Percentiles rank a stretch among this genome's conserved stretches.
These are phyloP conservation scores for Nissolia schottii DNA, from an alignment of 306 rosid species.

Conservation along the genomic window DNA sequence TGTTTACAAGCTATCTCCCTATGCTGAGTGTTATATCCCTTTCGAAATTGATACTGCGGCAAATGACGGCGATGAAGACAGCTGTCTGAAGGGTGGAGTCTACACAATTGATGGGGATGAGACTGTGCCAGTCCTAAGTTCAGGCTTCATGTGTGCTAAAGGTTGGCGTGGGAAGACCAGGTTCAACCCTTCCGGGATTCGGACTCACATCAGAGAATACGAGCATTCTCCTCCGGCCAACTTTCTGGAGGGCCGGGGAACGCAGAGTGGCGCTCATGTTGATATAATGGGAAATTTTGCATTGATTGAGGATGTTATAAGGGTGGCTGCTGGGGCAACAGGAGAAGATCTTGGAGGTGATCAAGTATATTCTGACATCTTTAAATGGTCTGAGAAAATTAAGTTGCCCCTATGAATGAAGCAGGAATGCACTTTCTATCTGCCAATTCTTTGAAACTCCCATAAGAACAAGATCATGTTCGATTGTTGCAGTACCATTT, in stretches of 20 bases:
- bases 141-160: conserved; percentile 88
- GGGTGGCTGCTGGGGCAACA: conserved; percentile 72
- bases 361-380: conserved; percentile 61
- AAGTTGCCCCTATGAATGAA: conserved; percentile 40
- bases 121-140: conserved; percentile 79
- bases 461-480: neutral
- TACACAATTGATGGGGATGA: conserved; percentile 76
- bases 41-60: conserved; percentile 67
- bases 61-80: conserved; percentile 43
- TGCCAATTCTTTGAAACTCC: neutral
- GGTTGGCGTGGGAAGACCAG: conserved; percentile 83
- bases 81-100: conserved; percentile 69
- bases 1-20: conserved; percentile 57
- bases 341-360: conserved; percentile 84
- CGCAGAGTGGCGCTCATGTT: conserved; percentile 87
- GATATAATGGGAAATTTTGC: conserved; percentile 92
- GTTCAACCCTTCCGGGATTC: conserved; percentile 67
- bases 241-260: conserved; percentile 75
- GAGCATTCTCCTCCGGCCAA: conserved; percentile 78
- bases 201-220: conserved; percentile 57
- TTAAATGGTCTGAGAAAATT: conserved; percentile 76
- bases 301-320: conserved; percentile 66
- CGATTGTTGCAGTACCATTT: conserved; percentile 14
- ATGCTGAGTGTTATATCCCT: conserved; percentile 73
- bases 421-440: neutral